Conservation (phyloP, 2,329 filamentous ascomycete genomes). For the Pseudocercospora cruenta region DNA sequence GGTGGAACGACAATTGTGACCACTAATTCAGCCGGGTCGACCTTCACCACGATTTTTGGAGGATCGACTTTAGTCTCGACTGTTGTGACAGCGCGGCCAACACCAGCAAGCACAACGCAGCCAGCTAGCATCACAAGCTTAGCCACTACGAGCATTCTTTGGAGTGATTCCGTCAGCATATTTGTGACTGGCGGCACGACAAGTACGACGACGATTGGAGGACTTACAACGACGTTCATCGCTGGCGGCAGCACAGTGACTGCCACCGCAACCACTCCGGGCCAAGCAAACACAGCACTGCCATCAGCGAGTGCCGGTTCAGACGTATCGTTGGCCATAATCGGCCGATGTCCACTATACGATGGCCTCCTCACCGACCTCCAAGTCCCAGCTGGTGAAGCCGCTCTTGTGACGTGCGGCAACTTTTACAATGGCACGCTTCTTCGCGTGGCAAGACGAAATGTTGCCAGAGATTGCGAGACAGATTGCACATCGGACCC, state of each 20-base stretch:
- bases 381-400: background rate
- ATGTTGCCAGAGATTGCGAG: background rate
- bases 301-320: background rate
- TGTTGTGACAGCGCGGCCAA: background rate
- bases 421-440: background rate
- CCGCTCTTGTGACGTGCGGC: background rate
- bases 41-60: background rate
- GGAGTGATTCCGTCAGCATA: background rate
- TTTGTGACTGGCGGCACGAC: background rate
- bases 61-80: background rate
- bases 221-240: background rate
- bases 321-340: background rate
- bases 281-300: background rate
- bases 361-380: background rate
- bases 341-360: background rate
- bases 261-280: background rate
- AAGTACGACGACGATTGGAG: background rate
- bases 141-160: background rate
- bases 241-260: background rate
- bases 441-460: background rate
- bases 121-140: background rate
- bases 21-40: background rate
- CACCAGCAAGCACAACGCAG: background rate
- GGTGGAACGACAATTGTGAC: background rate
- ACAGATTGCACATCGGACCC: background rate